A percentile compares a stretch with the other conserved stretches of the same genome.
Conservation (phyloP, 768 basidiomycete species). For the Daedalea quercina region DNA sequence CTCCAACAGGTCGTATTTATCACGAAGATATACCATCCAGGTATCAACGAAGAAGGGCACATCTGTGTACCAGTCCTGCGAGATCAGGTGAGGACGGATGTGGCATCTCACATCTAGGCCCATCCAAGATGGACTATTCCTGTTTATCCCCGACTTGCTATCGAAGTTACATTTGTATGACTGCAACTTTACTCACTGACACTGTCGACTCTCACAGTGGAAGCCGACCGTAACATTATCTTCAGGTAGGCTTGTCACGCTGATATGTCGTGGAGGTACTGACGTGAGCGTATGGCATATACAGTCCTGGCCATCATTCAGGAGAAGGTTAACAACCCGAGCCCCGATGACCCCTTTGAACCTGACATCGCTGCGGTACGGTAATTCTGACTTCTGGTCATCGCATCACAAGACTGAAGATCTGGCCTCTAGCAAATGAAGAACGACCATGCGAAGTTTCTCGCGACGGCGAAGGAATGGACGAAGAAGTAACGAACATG, state of each 20-base stretch:
- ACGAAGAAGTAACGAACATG: conserved; percentile 61
- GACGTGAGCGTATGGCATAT: neutral
- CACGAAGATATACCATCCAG: conserved; percentile 87
- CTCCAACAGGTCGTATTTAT: conserved; percentile 63
- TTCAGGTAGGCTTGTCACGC: conserved; percentile 40
- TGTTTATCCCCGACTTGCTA: no score
- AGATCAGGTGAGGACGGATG: conserved; percentile 56
- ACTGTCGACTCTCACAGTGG: conserved; percentile 45
- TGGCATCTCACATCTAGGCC: neutral
- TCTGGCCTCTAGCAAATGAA: conserved; percentile 50
- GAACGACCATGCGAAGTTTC: conserved; percentile 69
- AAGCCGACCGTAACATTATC: conserved; percentile 74
- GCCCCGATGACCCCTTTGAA: conserved; percentile 83
- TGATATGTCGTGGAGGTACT: neutral
- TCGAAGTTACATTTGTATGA: neutral
- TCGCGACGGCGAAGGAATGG: conserved; percentile 73
- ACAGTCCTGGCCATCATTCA: conserved; percentile 70
- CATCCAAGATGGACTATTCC: neutral
- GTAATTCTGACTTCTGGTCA: neutral
- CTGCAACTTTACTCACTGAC: neutral
- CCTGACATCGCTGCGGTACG: conserved; percentile 80
- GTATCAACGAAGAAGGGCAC: conserved; percentile 82
- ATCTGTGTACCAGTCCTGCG: conserved; percentile 82
- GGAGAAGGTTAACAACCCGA: conserved; percentile 85
- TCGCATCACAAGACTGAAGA: neutral